A percentile compares a stretch with the other conserved stretches of the same genome.
phyloP scores from a whole-genome alignment of 2,329 filamentous ascomycete genomes.

The Oidium heveae region DNA sequence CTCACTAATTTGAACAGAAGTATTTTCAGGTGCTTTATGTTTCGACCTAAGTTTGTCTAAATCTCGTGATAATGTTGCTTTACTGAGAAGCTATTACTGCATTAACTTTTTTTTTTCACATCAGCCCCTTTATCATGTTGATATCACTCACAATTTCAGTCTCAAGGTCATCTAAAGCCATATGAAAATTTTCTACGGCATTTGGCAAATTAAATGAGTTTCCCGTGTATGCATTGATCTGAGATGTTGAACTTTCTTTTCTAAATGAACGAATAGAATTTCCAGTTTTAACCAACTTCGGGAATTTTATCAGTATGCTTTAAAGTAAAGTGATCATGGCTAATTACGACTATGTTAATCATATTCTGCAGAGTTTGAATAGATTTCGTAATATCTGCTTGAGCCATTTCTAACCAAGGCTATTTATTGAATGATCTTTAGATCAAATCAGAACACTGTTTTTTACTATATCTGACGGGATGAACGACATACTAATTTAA shows the following conservation, averaged over 20 bases:
- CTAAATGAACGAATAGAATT: slow-evolving; percentile 26
- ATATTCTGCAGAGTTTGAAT: slow-evolving; percentile 16
- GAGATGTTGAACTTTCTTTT: slow-evolving; percentile 20
- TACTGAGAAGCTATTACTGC: background rate
- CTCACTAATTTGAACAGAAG: background rate
- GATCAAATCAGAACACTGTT: no score
- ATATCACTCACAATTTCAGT: slow-evolving; percentile 29
- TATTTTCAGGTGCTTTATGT: background rate
- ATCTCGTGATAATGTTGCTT: background rate
- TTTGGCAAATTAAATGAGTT: slow-evolving; percentile 9
- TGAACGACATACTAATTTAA: no score
- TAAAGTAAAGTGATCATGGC: background rate
- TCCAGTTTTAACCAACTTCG: slow-evolving; percentile 31
- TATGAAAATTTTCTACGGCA: slow-evolving; percentile 17
- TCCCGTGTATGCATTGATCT: slow-evolving; percentile 9
- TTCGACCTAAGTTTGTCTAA: background rate
- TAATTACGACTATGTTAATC: slow-evolving; percentile 28
- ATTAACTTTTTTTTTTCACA: background rate
- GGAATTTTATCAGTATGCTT: background rate
- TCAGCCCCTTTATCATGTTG: background rate
- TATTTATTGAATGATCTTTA: no score
- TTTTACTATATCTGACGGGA: no score
- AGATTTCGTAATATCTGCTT: background rate
- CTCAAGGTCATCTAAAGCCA: slow-evolving; percentile 29
- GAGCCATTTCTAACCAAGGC: slow-evolving; percentile 14